A percentile compares a stretch with the other conserved stretches of the same genome.
phyloP scores from a whole-genome alignment of 2,329 filamentous ascomycete species.

The Chalaropsis thielavioides region DNA sequence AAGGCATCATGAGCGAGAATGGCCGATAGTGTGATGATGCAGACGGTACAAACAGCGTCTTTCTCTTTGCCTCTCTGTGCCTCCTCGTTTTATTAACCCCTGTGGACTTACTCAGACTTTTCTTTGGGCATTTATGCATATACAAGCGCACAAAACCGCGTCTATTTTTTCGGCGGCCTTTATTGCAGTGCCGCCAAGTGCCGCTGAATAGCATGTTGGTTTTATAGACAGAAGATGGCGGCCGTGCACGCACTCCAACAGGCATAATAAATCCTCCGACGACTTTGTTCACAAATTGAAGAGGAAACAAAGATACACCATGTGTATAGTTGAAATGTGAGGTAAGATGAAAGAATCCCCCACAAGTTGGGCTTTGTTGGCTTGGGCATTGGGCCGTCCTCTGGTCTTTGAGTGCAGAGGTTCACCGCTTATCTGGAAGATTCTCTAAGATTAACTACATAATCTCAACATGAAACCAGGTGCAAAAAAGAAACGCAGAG shows the following conservation, averaged over 20 bases:
- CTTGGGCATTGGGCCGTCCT: background rate
- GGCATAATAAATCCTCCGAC: conserved; percentile 5
- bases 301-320: background rate
- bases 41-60: background rate
- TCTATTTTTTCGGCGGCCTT: background rate
- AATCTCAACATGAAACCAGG: too few species aligned
- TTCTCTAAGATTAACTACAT: too few species aligned
- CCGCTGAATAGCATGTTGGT: conserved; percentile 1
- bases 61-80: background rate
- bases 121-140: background rate
- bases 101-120: background rate
- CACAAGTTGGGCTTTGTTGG: background rate
- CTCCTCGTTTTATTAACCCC: background rate
- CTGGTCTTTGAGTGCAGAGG: background rate
- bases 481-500: too few species aligned
- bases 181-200: conserved; percentile 3
- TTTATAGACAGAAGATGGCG: background rate
- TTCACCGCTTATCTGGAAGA: background rate
- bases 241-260: background rate
- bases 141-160: background rate
- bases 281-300: background rate
- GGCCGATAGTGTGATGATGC: background rate
- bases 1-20: background rate
- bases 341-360: background rate
- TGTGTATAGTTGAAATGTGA: background rate